Conservation (phyloP, 2,329 filamentous ascomycete genomes). For the Ophiostoma montium region DNA sequence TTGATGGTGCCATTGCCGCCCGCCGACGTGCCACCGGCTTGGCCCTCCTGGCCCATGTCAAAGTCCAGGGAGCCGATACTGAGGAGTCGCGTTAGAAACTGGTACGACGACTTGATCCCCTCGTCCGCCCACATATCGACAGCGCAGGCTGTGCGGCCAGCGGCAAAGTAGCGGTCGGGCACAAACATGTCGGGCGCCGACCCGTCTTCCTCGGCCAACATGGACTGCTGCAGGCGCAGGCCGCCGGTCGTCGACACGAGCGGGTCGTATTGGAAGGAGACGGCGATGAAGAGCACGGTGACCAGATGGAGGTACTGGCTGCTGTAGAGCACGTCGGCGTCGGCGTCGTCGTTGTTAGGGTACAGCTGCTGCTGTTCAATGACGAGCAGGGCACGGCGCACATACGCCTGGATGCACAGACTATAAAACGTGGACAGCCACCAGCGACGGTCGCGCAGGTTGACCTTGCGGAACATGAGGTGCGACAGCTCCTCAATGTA, state of each 20-base stretch:
- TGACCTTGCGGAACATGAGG: constrained; percentile 21
- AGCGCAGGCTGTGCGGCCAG: constrained; percentile 16
- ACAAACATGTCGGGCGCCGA: constrained; percentile 12
- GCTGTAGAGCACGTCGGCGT: constrained; percentile 16
- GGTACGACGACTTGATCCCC: constrained; percentile 19
- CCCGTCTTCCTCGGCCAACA: constrained; percentile 17
- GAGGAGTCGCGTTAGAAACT: constrained; percentile 17
- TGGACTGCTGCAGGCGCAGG: constrained; percentile 16
- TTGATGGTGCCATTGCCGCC: neutral
- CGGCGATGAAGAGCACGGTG: constrained; percentile 19
- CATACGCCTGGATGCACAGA: constrained; percentile 20
- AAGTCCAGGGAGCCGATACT: constrained; percentile 21
- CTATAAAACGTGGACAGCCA: constrained; percentile 21
- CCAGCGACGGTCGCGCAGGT: constrained; percentile 20
- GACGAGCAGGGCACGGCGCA: constrained; percentile 17
- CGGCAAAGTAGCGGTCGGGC: constrained; percentile 17
- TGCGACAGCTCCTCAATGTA: constrained; percentile 20
- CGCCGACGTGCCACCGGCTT: neutral
- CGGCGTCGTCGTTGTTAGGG: constrained; percentile 15
- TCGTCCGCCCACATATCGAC: constrained; percentile 17
- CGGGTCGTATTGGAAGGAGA: constrained; percentile 21
- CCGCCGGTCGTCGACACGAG: constrained; percentile 14
- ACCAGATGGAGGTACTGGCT: constrained; percentile 19
- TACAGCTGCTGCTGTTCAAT: constrained; percentile 19
- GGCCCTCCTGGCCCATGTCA: constrained; percentile 11